These are phyloP conservation scores for Pythium utonaiense DNA, from an alignment of 352 stramenopile genomes.

Conservation along the genomic window DNA sequence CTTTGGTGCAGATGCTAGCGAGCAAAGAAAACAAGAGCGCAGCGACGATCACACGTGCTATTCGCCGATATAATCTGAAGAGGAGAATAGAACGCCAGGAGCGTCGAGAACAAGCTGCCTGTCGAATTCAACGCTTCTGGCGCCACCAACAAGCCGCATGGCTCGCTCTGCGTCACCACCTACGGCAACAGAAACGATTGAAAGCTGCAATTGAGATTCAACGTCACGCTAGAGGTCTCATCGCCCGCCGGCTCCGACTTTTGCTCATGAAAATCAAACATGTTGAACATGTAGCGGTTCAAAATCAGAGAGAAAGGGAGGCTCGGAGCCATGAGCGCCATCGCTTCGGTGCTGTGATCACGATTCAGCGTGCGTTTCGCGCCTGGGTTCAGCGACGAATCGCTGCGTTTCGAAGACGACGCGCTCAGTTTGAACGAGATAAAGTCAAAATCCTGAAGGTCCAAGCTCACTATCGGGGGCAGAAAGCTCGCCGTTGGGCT, in stretches of 20 bases:
- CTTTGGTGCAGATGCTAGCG: slow-evolving; percentile 37
- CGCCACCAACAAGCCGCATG: slow-evolving; percentile 38
- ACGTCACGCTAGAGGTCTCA: slow-evolving; percentile 26
- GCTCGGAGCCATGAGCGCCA: slow-evolving; percentile 7
- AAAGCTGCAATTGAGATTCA: slow-evolving; percentile 49
- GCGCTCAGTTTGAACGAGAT: slow-evolving; percentile 60
- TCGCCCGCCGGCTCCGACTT: slow-evolving; percentile 28
- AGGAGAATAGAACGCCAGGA: slow-evolving; percentile 1
- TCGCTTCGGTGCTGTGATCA: slow-evolving; percentile 36
- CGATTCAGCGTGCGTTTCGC: slow-evolving; percentile 41
- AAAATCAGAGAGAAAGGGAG: slow-evolving; percentile 11
- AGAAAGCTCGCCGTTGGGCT: slow-evolving; percentile 27
- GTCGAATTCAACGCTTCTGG: slow-evolving; percentile 54
- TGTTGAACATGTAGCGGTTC: slow-evolving; percentile 11
- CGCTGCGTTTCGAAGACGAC: slow-evolving; percentile 32
- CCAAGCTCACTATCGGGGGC: slow-evolving; percentile 49
- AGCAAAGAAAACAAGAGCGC: slow-evolving; percentile 45
- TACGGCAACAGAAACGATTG: slow-evolving; percentile 30
- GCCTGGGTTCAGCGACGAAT: slow-evolving; percentile 36
- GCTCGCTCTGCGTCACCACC: slow-evolving; percentile 37
- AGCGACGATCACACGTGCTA: slow-evolving; percentile 37
- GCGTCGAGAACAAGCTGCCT: slow-evolving; percentile 23
- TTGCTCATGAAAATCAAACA: slow-evolving; percentile 40
- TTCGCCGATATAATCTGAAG: slow-evolving; percentile 25
- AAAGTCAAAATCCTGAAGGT: slow-evolving; percentile 51